Evolutionary conservation across 805 yeast genomes (phyloP).

Genomic region (Starmera caribaea): DNA sequence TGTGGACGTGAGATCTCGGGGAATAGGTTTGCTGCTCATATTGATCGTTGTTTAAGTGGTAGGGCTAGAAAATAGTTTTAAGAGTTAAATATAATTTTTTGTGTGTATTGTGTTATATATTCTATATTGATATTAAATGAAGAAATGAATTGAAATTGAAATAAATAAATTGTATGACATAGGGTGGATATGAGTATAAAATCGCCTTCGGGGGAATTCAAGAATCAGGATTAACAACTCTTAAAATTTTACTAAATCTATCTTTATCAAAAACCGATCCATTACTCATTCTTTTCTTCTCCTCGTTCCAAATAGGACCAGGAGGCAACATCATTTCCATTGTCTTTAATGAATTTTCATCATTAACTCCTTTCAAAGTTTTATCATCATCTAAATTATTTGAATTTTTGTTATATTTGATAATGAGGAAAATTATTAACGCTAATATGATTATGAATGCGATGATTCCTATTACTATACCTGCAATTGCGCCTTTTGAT

Average conservation of each 20-base stretch:
- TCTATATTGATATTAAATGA: no score
- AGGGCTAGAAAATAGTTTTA: slow-evolving; percentile 36
- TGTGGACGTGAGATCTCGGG: slow-evolving; percentile 87
- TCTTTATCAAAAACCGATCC: slow-evolving; percentile 45
- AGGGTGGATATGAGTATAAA: no score
- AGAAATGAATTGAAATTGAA: no score
- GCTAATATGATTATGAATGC: slow-evolving; percentile 32
- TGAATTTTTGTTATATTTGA: slow-evolving; percentile 21
- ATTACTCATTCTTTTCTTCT: slow-evolving; percentile 36
- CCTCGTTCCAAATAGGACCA: slow-evolving; percentile 17
- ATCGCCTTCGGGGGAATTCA: no score
- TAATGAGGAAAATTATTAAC: slow-evolving; percentile 29
- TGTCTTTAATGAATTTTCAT: background rate
- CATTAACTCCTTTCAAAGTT: background rate
- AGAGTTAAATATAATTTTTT: no score
- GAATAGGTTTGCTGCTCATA: slow-evolving; percentile 85
- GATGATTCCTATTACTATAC: slow-evolving; percentile 47
- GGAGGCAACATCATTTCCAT: slow-evolving; percentile 5
- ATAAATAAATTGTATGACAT: no score
- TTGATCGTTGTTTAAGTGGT: slow-evolving; percentile 83
- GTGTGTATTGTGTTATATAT: no score
- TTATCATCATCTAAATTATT: slow-evolving; percentile 29
- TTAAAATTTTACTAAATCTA: slow-evolving; percentile 32
- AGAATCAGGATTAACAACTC: slow-evolving; percentile 38
- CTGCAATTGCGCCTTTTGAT: slow-evolving; percentile 46